These are phyloP conservation scores for Polymyxa betae DNA, from an alignment of 208 protist species.

Conservation along the genomic window DNA sequence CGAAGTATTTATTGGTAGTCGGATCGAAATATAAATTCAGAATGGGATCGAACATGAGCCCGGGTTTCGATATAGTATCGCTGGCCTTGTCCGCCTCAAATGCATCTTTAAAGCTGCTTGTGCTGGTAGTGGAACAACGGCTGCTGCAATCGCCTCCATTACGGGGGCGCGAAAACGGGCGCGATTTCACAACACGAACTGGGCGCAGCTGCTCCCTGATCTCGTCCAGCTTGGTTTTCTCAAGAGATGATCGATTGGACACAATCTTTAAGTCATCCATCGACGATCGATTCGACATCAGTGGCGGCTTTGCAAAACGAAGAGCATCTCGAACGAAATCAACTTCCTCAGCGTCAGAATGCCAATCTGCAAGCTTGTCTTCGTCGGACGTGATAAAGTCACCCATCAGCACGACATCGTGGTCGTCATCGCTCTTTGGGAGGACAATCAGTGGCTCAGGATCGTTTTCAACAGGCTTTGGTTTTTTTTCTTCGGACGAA, in stretches of 20 bases:
- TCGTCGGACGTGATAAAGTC: slow-evolving; percentile 34
- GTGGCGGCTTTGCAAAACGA: neutral
- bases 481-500: neutral
- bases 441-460: neutral
- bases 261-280: too few species aligned
- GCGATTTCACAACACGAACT: too few species aligned
- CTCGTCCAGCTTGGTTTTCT: too few species aligned
- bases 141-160: slow-evolving; percentile 13
- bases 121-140: slow-evolving; percentile 25
- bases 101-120: neutral
- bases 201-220: too few species aligned
- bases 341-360: slow-evolving; percentile 28
- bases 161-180: neutral
- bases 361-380: neutral
- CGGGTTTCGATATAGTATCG: neutral
- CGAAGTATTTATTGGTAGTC: slow-evolving; percentile 20
- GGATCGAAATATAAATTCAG: slow-evolving; percentile 48
- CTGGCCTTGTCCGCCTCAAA: too few species aligned
- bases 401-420: slow-evolving; percentile 8
- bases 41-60: slow-evolving; percentile 47
- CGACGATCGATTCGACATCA: neutral
- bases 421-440: neutral
- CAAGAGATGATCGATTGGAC: too few species aligned
- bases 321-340: slow-evolving; percentile 36
- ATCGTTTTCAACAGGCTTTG: neutral